These are phyloP conservation scores for Zymoseptoria brevis DNA, from an alignment of 2,329 filamentous ascomycete genomes.

Conservation along the genomic window DNA sequence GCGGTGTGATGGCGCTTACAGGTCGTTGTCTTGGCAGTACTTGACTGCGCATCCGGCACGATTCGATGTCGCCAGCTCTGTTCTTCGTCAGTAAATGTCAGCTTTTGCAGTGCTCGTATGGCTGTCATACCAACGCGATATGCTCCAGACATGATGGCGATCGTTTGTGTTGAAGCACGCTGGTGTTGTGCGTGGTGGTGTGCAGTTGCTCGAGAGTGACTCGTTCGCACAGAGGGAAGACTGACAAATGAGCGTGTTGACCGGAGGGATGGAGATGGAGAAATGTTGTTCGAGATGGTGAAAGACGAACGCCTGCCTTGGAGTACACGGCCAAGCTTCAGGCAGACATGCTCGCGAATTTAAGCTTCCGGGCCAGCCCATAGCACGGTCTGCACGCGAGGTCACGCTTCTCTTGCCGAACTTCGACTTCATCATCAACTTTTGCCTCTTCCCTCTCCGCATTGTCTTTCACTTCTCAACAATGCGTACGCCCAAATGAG, in stretches of 20 bases:
- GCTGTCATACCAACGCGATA: conserved; percentile 13
- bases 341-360: background rate
- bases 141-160: conserved; percentile 10
- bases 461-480: background rate
- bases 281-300: background rate
- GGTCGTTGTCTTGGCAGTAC: conserved; percentile 59
- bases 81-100: background rate
- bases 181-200: background rate
- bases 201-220: background rate
- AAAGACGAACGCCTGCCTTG: background rate
- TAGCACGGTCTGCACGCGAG: background rate
- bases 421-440: background rate
- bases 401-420: background rate
- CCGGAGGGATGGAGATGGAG: background rate
- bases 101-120: background rate
- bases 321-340: background rate
- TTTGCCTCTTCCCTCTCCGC: background rate
- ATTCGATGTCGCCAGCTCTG: conserved; percentile 63
- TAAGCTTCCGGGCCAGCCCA: background rate
- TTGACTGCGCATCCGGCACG: conserved; percentile 67
- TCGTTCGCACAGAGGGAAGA: background rate
- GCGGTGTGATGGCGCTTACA: conserved; percentile 13
- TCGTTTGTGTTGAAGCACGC: background rate
- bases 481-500: conserved; percentile 22
- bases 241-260: background rate